Evolutionary conservation across 176 grass and related monocot genomes (phyloP).

Genomic region (Pontederia paniculata): DNA sequence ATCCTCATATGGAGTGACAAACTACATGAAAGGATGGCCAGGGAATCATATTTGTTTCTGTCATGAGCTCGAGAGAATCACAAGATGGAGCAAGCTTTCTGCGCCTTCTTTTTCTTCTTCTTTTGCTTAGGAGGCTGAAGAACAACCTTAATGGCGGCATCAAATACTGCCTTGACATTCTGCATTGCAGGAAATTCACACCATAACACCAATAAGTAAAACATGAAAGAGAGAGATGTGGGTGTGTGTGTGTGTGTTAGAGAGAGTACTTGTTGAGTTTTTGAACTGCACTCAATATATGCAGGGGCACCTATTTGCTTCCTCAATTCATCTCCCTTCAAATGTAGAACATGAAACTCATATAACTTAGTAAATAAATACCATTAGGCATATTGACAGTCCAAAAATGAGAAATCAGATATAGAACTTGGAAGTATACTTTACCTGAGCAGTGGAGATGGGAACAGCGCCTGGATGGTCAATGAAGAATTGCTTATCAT

Average conservation of each 20-base stretch:
- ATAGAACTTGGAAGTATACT: not conserved
- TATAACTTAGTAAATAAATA: too few species aligned
- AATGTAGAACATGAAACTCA: not conserved
- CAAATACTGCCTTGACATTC: constrained; percentile 65
- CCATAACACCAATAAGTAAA: not conserved
- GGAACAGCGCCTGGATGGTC: constrained; percentile 10
- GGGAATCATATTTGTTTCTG: not conserved
- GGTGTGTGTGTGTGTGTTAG: not conserved
- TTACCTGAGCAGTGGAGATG: constrained; percentile 13
- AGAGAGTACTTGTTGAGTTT: constrained; percentile 1
- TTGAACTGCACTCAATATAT: constrained; percentile 1
- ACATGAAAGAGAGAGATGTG: not conserved
- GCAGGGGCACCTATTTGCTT: constrained; percentile 1
- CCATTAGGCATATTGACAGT: too few species aligned
- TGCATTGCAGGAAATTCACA: not conserved
- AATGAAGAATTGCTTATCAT: constrained; percentile 8
- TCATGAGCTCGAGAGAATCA: not conserved
- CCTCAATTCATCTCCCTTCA: not conserved
- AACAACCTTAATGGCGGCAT: constrained; percentile 72
- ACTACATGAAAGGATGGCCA: not conserved
- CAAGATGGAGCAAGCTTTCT: constrained; percentile 5
- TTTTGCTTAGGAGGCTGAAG: constrained; percentile 60
- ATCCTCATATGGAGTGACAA: too few species aligned
- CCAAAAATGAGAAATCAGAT: too few species aligned
- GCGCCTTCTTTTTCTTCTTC: constrained; percentile 35